Evolutionary conservation across 108 stramenopile genomes (phyloP), one percentile per base, ranked within the genome.

Genomic region (Skeletonema marinoi): DNA sequence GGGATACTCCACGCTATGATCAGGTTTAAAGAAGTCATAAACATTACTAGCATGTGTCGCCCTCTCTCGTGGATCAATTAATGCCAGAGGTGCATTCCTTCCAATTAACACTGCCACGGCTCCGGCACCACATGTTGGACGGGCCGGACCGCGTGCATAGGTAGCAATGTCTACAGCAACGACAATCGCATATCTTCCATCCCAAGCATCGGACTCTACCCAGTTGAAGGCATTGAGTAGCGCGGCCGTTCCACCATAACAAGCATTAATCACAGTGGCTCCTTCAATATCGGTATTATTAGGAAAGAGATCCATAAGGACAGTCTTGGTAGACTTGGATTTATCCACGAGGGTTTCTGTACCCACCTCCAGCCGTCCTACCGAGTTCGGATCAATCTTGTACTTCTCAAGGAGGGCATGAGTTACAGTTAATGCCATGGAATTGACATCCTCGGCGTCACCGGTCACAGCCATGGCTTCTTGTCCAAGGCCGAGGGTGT

Each of bases 1-100:
- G 8, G 98, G 97, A 87, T 98, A 99, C 84, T 99, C 98, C 16
- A 89, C 90, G 29, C 78, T 76, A 77, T 96, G 88, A 77, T 96
- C 92, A 42, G 98, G 98, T 81, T 99, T 99, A 91, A 92, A 99
- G 82, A 99, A 99, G 80, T 98, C 98, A 94, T 97, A 99, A 0
- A 95, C 96, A 77, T 98, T 84, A 50, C 83, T 83, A 6, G 97
- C 92, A 83, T 97, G 92, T 11, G 97, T 96, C 32, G 97, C 87
- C 60, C 97, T 84, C 56, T 89, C 88, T 59, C 75, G 60, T 54
- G 93, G 89, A 78, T 95, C 85, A 19, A 88, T 61, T 66, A 89
- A 80, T 10, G 83, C 82, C 35, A 99, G 65, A 1, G 98, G 97
- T 7, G 98, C 98, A 85, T 98, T 88, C 8, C 93, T 85, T 32